Evolutionary conservation across 306 rosid species (phyloP).

Genomic region (Quercus aquifolioides): DNA sequence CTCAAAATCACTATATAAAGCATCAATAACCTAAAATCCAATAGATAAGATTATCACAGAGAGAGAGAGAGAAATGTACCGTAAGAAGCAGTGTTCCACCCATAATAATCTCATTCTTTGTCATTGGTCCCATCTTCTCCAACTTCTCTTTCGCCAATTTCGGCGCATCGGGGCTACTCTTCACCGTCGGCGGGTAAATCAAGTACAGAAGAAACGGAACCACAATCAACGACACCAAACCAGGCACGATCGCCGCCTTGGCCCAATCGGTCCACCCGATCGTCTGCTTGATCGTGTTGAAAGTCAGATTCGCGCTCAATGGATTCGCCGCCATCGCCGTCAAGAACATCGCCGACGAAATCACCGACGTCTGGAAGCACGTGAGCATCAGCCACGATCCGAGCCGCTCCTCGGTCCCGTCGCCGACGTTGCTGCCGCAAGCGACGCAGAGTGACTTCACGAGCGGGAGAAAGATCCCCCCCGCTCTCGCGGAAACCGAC

Average conservation of each 20-base stretch:
- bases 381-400: conserved; percentile 99
- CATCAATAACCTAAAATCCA: neutral
- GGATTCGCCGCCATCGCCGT: conserved; percentile 99
- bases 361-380: conserved; percentile 92
- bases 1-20: neutral
- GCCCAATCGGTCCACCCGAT: conserved; percentile 99
- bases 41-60: neutral
- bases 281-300: conserved; percentile 69
- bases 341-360: conserved; percentile 95
- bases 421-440: conserved; percentile 92
- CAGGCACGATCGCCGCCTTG: conserved; percentile 84
- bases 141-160: conserved; percentile 85
- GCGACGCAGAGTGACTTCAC: conserved; percentile 89
- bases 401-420: conserved; percentile 72
- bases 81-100: conserved; percentile 82
- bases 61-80: conserved; percentile 34
- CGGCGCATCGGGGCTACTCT: conserved; percentile 91
- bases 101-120: conserved; percentile 76
- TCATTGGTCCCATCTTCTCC: conserved; percentile 90
- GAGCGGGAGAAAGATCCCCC: conserved; percentile 88
- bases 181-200: conserved; percentile 82
- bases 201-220: conserved; percentile 82
- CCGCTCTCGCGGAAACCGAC: conserved; percentile 90
- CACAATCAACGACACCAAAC: conserved; percentile 73
- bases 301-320: conserved; percentile 69